These are phyloP conservation scores for Coniosporium tulheliwenetii DNA, from an alignment of 2,329 filamentous ascomycete species.

Conservation along the genomic window DNA sequence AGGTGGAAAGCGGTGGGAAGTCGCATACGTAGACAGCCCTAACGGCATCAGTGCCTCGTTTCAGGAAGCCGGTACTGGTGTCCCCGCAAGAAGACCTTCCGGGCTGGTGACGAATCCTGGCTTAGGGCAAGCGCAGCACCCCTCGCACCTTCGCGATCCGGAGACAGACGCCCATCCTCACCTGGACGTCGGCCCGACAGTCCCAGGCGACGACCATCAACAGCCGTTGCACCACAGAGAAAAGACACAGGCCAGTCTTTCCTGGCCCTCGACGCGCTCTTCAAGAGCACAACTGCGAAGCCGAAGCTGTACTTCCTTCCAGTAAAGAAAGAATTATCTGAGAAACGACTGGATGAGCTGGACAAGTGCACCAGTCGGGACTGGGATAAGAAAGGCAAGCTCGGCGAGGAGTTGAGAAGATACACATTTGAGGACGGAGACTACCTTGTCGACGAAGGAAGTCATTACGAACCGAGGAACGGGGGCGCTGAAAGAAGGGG, in stretches of 20 bases:
- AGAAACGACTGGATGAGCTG: slow-evolving; percentile 47
- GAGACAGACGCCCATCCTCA: slow-evolving; percentile 3
- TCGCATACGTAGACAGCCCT: slow-evolving; percentile 47
- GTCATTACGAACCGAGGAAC: slow-evolving; percentile 12
- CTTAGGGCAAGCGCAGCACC: no score
- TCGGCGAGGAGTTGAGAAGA: slow-evolving; percentile 20
- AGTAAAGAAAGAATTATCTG: slow-evolving; percentile 47
- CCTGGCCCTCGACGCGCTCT: slow-evolving; percentile 43
- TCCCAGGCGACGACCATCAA: background rate
- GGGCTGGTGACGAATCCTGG: no score
- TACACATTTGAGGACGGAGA: slow-evolving; percentile 29
- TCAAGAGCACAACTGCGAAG: slow-evolving; percentile 43
- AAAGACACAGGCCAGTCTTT: slow-evolving; percentile 17
- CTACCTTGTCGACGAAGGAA: slow-evolving; percentile 24
- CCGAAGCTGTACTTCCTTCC: slow-evolving; percentile 52
- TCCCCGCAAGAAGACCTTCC: no score
- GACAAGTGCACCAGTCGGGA: slow-evolving; percentile 26
- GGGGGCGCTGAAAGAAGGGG: background rate
- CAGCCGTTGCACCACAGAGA: background rate
- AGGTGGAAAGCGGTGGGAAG: slow-evolving; percentile 48
- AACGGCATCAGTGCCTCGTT: slow-evolving; percentile 41
- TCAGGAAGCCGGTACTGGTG: slow-evolving; percentile 26
- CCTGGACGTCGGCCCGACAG: background rate
- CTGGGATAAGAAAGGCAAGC: slow-evolving; percentile 16
- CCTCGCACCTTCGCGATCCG: background rate